phyloP scores from a whole-genome alignment of 177 flowering plant genomes.

The Tripterygium wilfordii region DNA sequence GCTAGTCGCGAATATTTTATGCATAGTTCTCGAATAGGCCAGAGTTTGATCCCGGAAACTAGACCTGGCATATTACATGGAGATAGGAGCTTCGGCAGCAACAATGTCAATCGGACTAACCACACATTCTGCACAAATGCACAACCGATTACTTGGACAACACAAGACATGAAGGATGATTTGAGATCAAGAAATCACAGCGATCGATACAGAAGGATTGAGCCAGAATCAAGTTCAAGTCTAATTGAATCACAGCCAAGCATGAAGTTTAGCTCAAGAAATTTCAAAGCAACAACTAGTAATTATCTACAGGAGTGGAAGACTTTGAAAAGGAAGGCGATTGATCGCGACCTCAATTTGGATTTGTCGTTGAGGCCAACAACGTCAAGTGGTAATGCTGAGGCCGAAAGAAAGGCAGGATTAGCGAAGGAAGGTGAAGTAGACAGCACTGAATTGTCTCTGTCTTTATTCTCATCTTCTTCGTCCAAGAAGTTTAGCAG shows the following conservation, averaged over 20 bases:
- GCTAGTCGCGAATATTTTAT: constrained; percentile 24
- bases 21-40: constrained; percentile 13
- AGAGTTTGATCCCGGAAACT: constrained; percentile 4
- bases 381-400: constrained; percentile 3
- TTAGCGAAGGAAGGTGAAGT: constrained; percentile 18
- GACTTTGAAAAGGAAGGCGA: constrained; percentile 31
- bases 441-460: constrained; percentile 30
- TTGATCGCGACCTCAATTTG: constrained; percentile 33
- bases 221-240: constrained; percentile 6
- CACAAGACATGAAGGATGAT: constrained; percentile 8
- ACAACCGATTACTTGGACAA: constrained; percentile 19
- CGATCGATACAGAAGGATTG: constrained; percentile 7
- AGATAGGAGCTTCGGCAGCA: constrained; percentile 21
- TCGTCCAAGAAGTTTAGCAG: constrained; percentile 30
- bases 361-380: constrained; percentile 36
- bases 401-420: background rate
- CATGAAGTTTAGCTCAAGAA: too few species aligned
- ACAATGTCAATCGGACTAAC: constrained; percentile 8
- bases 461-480: constrained; percentile 38
- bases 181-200: constrained; percentile 1
- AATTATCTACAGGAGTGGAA: constrained; percentile 10
- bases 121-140: constrained; percentile 11
- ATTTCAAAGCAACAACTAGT: too few species aligned
- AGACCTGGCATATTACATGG: constrained; percentile 20
- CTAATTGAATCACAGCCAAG: too few species aligned